These are phyloP conservation scores for Coniochaeta ligniaria DNA, from an alignment of 2,329 filamentous ascomycete species.

Conservation along the genomic window DNA sequence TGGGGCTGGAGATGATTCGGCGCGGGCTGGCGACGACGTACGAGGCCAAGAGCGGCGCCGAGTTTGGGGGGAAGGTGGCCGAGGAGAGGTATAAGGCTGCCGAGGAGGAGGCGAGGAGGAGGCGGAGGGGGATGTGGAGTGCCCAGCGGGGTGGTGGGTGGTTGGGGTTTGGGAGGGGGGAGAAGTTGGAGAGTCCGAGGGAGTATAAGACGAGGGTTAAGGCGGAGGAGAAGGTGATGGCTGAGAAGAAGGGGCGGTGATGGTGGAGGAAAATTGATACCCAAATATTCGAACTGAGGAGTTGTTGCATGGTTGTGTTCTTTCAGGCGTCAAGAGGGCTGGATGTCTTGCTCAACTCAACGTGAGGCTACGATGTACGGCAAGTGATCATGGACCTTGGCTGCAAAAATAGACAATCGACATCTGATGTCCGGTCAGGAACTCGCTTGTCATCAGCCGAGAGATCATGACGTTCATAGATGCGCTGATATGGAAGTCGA, in stretches of 20 bases:
- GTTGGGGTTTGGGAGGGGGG: constrained; percentile 11
- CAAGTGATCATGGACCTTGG: background rate
- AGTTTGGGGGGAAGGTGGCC: constrained; percentile 67
- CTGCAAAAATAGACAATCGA: background rate
- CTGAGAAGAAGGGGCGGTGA: constrained; percentile 4
- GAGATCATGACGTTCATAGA: background rate
- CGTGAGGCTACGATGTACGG: background rate
- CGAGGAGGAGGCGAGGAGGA: constrained; percentile 58
- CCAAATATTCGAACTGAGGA: background rate
- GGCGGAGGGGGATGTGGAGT: constrained; percentile 69
- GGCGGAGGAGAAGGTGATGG: constrained; percentile 15
- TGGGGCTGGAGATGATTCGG: constrained; percentile 85
- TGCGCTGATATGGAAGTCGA: background rate
- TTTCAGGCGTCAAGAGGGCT: background rate
- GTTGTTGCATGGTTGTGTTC: background rate
- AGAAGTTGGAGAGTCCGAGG: constrained; percentile 66
- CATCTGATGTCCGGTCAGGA: background rate
- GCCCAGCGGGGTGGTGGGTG: constrained; percentile 43
- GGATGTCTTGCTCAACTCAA: background rate
- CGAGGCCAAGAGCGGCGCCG: constrained; percentile 81
- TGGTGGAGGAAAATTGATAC: background rate
- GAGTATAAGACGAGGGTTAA: constrained; percentile 67
- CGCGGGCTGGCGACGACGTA: constrained; percentile 83
- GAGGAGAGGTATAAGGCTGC: constrained; percentile 58
- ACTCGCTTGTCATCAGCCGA: background rate